Evolutionary conservation across 2,329 filamentous ascomycete genomes (phyloP).

Genomic region (Ascocoryne sarcoides): DNA sequence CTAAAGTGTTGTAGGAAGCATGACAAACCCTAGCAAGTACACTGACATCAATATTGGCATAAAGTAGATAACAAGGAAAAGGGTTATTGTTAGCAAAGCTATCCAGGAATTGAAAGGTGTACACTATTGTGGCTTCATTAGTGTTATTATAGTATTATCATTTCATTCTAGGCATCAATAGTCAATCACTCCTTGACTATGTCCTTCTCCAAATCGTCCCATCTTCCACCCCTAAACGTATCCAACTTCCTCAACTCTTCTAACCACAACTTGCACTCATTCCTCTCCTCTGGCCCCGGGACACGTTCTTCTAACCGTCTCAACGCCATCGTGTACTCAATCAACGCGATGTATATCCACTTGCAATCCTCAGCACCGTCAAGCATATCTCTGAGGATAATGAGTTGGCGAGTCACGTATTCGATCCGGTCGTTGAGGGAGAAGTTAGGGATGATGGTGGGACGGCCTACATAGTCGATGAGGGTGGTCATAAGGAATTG

Average conservation of each 20-base stretch:
- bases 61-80: too few relatives aligned
- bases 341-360: slow-evolving; percentile 81
- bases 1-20: too few relatives aligned
- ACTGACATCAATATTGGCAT: too few relatives aligned
- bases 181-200: too few relatives aligned
- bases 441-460: slow-evolving; percentile 57
- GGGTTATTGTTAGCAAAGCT: too few relatives aligned
- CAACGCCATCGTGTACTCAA: slow-evolving; percentile 62
- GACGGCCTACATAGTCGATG: slow-evolving; percentile 38
- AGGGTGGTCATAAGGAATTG: slow-evolving; percentile 73
- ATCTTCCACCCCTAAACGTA: slow-evolving; percentile 27
- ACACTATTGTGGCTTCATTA: too few relatives aligned
- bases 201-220: slow-evolving; percentile 26
- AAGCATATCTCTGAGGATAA: slow-evolving; percentile 59
- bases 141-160: too few relatives aligned
- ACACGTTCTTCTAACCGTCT: slow-evolving; percentile 41
- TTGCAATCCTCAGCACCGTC: slow-evolving; percentile 64
- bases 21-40: too few relatives aligned
- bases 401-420: slow-evolving; percentile 63
- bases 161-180: too few relatives aligned
- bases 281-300: slow-evolving; percentile 33
- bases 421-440: slow-evolving; percentile 49
- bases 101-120: too few relatives aligned
- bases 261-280: slow-evolving; percentile 24
- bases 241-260: slow-evolving; percentile 26